Evolutionary conservation across 2,329 filamentous ascomycete species (phyloP).

Genomic region (Diaporthe vaccinii): DNA sequence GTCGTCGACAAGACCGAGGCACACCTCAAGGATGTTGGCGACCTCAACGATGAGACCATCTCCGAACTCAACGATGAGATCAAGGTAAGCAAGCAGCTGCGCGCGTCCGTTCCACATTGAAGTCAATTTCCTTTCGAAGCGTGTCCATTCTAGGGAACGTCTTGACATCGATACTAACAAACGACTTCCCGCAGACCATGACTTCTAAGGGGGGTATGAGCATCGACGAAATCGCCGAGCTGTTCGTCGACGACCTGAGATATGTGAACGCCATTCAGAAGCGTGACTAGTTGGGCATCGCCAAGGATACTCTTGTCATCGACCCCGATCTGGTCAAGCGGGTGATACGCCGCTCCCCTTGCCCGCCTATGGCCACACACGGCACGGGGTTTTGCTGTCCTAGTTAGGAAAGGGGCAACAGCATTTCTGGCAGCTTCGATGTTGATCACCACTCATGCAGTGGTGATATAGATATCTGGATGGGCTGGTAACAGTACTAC

Average conservation of each 20-base stretch:
- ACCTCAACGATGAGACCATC: not conserved
- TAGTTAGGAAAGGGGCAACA: not conserved
- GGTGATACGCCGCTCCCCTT: not conserved
- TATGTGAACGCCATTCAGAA: not conserved
- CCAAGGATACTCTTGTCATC: not conserved
- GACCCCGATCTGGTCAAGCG: not conserved
- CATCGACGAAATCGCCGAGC: not conserved
- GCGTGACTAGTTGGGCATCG: not conserved
- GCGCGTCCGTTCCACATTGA: not conserved
- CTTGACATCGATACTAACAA: not conserved
- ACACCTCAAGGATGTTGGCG: not conserved
- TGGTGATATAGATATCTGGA: not conserved
- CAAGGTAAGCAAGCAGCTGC: not conserved
- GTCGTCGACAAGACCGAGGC: not conserved
- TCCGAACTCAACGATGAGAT: not conserved
- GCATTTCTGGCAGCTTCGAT: not conserved
- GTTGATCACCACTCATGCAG: not conserved
- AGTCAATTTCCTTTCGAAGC: not conserved
- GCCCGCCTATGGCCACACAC: not conserved
- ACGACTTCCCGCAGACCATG: not conserved
- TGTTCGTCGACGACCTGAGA: not conserved
- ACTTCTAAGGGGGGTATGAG: not conserved
- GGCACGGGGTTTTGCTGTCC: not conserved
- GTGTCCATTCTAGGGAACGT: not conserved
- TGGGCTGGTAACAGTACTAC: not conserved